Conservation (phyloP, 768 basidiomycete species). For the Basidioascus undulatus region DNA sequence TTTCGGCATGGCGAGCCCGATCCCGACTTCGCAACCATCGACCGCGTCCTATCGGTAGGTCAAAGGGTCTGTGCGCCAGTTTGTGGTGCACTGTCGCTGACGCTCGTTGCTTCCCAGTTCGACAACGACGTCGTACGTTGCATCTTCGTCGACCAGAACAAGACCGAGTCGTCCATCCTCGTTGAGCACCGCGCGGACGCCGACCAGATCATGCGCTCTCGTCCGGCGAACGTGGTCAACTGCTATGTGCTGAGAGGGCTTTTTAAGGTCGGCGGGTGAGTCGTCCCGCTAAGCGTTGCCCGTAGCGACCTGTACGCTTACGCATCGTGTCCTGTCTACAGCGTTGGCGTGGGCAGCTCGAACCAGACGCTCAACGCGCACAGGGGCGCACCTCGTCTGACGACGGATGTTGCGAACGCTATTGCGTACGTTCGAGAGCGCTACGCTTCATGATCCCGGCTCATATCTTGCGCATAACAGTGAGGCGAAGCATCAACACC, state of each 20-base stretch:
- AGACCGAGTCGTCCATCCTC: conserved; percentile 49
- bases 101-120: conserved; percentile 26
- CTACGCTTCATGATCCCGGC: no score
- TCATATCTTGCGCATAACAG: no score
- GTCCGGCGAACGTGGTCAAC: conserved; percentile 2
- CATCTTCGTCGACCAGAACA: conserved; percentile 46
- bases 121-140: conserved; percentile 49
- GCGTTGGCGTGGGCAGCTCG: no score
- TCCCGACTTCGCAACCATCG: conserved; percentile 36
- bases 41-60: conserved; percentile 56
- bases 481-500: no score
- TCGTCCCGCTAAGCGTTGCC: no score
- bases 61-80: no score
- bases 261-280: no score
- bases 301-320: no score
- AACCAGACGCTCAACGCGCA: conserved; percentile 3
- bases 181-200: conserved; percentile 38
- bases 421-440: conserved; percentile 1
- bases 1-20: conserved; percentile 49
- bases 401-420: conserved; percentile 6
- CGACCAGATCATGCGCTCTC: conserved; percentile 22
- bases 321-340: no score
- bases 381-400: conserved; percentile 8
- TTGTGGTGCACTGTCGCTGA: neutral
- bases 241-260: no score